Percentiles rank a stretch among this genome's conserved stretches.
Conservation (phyloP, 768 basidiomycete genomes). For the Fomitopsis serialis region DNA sequence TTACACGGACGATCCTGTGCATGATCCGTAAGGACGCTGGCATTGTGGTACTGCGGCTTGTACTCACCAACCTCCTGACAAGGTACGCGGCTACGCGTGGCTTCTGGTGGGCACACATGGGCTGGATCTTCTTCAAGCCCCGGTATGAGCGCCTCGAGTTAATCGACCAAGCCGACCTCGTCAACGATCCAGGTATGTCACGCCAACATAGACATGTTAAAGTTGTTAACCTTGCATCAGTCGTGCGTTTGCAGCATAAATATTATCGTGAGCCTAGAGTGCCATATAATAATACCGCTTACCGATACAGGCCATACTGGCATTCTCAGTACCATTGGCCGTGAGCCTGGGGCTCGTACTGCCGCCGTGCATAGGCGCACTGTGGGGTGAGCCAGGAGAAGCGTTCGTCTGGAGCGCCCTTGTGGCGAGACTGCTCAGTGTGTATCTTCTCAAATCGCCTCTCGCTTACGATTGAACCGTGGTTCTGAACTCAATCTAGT, state of each 20-base stretch:
- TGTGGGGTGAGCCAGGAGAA: constrained; percentile 62
- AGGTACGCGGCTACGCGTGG: constrained; percentile 75
- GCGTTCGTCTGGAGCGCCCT: constrained; percentile 70
- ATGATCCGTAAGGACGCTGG: constrained; percentile 49
- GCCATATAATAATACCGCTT: neutral
- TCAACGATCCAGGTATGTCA: constrained; percentile 57
- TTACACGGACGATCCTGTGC: constrained; percentile 63
- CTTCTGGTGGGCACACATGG: constrained; percentile 73
- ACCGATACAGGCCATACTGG: neutral
- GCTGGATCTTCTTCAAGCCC: constrained; percentile 83
- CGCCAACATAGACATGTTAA: neutral
- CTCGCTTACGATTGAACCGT: neutral
- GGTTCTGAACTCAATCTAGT: constrained; percentile 26
- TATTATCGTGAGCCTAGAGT: constrained; percentile 43
- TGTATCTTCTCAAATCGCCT: constrained; percentile 15
- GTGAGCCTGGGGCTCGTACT: constrained; percentile 52
- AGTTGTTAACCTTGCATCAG: constrained; percentile 27
- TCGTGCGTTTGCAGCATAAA: constrained; percentile 67
- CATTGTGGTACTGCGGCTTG: neutral
- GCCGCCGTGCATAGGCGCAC: constrained; percentile 48
- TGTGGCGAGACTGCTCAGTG: constrained; percentile 55
- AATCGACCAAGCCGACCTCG: constrained; percentile 65
- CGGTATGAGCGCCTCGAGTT: constrained; percentile 54
- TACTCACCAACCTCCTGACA: neutral
- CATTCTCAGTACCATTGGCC: constrained; percentile 49